These are phyloP conservation scores for Linum trigynum DNA, from an alignment of 345 rosid species.

Conservation along the genomic window DNA sequence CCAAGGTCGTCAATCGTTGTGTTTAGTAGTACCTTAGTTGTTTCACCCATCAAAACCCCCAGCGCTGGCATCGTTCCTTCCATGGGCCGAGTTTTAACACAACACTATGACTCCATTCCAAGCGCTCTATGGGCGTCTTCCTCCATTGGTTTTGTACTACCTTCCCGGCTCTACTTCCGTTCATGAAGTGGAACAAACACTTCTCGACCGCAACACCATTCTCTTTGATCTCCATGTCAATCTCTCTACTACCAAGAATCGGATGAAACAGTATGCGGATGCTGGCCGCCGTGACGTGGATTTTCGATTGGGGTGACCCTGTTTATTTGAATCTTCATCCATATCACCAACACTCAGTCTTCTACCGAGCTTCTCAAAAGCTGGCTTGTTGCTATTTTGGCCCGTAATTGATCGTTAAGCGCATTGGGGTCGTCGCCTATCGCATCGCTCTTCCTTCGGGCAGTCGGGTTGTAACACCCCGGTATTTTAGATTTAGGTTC, in stretches of 20 bases:
- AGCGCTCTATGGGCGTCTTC: not conserved
- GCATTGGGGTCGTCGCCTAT: not conserved
- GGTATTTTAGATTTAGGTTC: too few relatives aligned
- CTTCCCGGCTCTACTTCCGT: not conserved
- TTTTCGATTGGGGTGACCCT: not conserved
- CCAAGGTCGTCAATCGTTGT: too few relatives aligned
- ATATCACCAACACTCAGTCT: not conserved
- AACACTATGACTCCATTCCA: not conserved
- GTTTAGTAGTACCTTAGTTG: too few relatives aligned
- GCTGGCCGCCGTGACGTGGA: not conserved
- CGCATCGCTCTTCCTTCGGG: not conserved
- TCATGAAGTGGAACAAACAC: not conserved
- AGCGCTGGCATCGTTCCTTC: not conserved
- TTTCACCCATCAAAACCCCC: not conserved
- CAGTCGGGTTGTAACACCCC: too few relatives aligned
- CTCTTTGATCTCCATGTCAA: not conserved
- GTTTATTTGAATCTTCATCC: not conserved
- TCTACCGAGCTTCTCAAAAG: not conserved
- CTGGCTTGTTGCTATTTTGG: not conserved
- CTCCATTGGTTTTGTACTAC: not conserved
- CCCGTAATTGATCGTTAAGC: not conserved
- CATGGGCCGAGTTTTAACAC: not conserved
- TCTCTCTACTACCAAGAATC: not conserved
- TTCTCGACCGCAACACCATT: too few relatives aligned
- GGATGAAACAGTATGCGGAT: too few relatives aligned